Conservation (phyloP, 768 basidiomycete genomes). For the Neoboletus brunneissimus region DNA sequence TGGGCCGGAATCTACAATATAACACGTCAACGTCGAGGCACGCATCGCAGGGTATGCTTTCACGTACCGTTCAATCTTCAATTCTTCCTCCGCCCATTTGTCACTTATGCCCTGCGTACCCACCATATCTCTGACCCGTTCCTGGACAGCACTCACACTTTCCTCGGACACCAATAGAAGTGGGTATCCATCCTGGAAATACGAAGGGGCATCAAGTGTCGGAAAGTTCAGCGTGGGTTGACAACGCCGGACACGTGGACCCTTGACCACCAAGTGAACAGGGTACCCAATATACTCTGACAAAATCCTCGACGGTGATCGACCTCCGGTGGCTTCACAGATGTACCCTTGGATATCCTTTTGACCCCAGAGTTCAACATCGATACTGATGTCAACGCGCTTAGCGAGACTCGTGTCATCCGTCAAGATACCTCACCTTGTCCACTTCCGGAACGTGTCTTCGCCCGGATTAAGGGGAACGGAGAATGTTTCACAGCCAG, state of each 20-base stretch:
- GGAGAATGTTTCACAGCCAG: constrained; percentile 54
- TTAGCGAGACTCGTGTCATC: constrained; percentile 1
- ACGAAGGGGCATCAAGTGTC: constrained; percentile 49
- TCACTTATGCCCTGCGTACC: constrained; percentile 49
- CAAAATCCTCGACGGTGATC: constrained; percentile 52
- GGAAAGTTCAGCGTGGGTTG: constrained; percentile 55
- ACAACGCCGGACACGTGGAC: constrained; percentile 50
- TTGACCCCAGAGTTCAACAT: constrained; percentile 49
- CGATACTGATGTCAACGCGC: constrained; percentile 39
- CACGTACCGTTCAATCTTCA: constrained; percentile 59
- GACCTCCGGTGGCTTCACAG: constrained; percentile 43
- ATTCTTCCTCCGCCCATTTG: constrained; percentile 48
- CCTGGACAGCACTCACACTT: constrained; percentile 52
- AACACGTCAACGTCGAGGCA: constrained; percentile 3
- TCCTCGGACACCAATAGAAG: constrained; percentile 67
- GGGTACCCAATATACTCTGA: constrained; percentile 59
- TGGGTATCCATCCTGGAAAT: constrained; percentile 73
- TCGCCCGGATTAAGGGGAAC: constrained; percentile 56
- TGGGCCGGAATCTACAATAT: constrained; percentile 64
- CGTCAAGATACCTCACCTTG: constrained; percentile 41
- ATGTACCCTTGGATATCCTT: constrained; percentile 64
- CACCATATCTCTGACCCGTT: constrained; percentile 44
- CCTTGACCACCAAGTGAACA: constrained; percentile 68
- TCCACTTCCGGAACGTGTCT: constrained; percentile 51
- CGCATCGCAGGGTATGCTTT: background rate